phyloP scores from a whole-genome alignment of 73 alveolate species.

The Urostyla sp. region DNA sequence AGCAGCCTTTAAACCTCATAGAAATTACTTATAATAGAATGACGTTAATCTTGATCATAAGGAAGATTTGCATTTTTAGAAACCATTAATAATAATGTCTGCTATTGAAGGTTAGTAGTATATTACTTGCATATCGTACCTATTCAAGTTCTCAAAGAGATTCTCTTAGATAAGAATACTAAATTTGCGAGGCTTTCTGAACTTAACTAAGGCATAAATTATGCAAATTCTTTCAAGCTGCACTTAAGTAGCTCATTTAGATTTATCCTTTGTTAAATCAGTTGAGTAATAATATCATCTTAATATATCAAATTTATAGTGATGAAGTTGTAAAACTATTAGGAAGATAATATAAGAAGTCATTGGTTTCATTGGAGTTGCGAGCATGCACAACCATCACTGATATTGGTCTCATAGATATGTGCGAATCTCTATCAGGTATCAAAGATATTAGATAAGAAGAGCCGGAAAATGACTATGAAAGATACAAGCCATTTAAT shows the following conservation, averaged over 20 bases:
- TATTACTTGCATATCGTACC: constrained; percentile 4
- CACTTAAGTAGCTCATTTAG: constrained; percentile 51
- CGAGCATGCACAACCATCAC: constrained; percentile 65
- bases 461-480: constrained; percentile 40
- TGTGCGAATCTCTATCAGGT: constrained; percentile 62
- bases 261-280: constrained; percentile 56
- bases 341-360: constrained; percentile 20
- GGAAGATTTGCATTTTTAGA: background rate
- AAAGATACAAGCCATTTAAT: constrained; percentile 22
- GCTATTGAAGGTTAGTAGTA: constrained; percentile 28
- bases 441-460: constrained; percentile 22
- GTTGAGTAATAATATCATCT: constrained; percentile 28
- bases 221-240: constrained; percentile 3
- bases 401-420: constrained; percentile 55
- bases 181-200: constrained; percentile 46
- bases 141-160: constrained; percentile 20
- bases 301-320: background rate
- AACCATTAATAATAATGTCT: constrained; percentile 23
- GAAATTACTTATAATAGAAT: constrained; percentile 35
- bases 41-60: background rate
- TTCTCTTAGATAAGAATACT: constrained; percentile 32
- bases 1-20: constrained; percentile 8
- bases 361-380: constrained; percentile 56
- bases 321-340: constrained; percentile 50
- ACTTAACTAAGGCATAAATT: background rate